Evolutionary conservation across 2,329 filamentous ascomycete species (phyloP).

Genomic region (Sclerotinia sclerotiorum): DNA sequence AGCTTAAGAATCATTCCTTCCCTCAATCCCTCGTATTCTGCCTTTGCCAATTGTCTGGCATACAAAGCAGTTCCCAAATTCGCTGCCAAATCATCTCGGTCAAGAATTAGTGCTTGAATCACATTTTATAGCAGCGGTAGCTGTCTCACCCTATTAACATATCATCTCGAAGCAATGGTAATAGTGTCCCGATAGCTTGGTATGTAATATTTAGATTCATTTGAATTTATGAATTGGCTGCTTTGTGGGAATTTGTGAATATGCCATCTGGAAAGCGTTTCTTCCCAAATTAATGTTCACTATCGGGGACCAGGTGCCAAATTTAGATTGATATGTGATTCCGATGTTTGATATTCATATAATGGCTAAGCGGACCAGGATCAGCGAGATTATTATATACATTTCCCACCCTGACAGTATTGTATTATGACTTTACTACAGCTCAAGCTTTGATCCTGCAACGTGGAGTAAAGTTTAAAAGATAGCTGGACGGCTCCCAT

Average conservation of each 20-base stretch:
- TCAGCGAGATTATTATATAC: too few species aligned
- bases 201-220: neutral
- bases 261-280: neutral
- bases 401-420: neutral
- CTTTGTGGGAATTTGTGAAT: neutral
- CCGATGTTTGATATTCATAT: neutral
- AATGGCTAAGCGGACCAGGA: neutral
- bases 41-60: neutral
- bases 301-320: neutral
- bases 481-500: too few species aligned
- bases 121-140: neutral
- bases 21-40: neutral
- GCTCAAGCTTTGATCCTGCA: too few species aligned
- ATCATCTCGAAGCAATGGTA: neutral
- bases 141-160: neutral
- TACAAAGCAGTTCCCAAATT: neutral
- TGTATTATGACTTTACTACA: neutral
- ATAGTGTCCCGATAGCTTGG: too few species aligned
- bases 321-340: neutral
- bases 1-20: rapidly evolving
- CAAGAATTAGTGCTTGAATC: neutral
- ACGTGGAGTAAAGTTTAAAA: too few species aligned
- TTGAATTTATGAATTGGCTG: neutral
- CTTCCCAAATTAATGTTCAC: neutral
- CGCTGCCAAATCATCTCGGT: neutral